These are phyloP conservation scores for Apiospora rasikravindrae DNA, from an alignment of 2,329 filamentous ascomycete species.

Conservation along the genomic window DNA sequence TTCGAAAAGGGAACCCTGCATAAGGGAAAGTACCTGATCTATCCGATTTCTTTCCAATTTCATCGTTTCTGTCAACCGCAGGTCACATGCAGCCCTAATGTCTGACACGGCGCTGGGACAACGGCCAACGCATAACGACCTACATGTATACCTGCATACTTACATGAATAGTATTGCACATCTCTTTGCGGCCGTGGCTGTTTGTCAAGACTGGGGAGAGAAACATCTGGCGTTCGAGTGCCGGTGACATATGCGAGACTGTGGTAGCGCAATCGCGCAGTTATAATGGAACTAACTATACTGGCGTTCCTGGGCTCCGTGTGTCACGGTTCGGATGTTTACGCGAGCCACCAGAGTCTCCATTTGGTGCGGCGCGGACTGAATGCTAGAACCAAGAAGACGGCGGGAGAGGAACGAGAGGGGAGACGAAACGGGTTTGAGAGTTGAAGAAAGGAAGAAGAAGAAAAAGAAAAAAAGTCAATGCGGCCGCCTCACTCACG, in stretches of 20 bases:
- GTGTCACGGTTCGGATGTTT: background rate
- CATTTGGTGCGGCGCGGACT: background rate
- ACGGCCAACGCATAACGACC: background rate
- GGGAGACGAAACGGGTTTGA: background rate
- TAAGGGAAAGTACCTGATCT: background rate
- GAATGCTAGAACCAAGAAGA: background rate
- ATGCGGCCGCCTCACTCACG: constrained; percentile 7
- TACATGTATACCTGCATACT: background rate
- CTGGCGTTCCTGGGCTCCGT: background rate
- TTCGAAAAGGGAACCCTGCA: background rate
- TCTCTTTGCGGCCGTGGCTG: background rate
- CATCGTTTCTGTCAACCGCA: background rate
- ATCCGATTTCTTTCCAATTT: background rate
- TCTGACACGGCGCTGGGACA: background rate
- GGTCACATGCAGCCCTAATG: constrained; percentile 2
- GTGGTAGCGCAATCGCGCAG: background rate
- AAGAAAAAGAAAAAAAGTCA: background rate
- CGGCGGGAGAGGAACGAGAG: background rate
- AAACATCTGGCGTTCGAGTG: background rate
- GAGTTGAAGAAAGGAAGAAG: background rate
- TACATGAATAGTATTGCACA: background rate
- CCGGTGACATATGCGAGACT: background rate
- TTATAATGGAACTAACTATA: background rate
- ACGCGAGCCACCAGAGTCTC: background rate
- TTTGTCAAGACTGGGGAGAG: background rate